Evolutionary conservation across 73 alveolate genomes (phyloP).

Genomic region (Breviolum minutum): DNA sequence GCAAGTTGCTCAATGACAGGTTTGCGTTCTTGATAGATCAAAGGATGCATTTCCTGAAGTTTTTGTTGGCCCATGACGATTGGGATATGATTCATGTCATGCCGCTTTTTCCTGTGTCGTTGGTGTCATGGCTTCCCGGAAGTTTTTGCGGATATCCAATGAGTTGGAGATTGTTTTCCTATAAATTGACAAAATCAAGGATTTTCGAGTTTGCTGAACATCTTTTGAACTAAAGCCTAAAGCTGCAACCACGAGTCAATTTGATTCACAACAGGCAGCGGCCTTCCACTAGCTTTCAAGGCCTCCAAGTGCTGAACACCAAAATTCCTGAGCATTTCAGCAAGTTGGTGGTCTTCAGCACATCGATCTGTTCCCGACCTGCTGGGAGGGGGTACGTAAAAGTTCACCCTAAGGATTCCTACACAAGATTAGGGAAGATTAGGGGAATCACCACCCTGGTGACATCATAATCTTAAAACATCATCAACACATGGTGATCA

Average conservation of each 20-base stretch:
- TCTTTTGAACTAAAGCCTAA: background rate
- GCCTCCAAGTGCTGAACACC: slow-evolving; percentile 96
- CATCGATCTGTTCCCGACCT: too few relatives aligned
- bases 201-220: background rate
- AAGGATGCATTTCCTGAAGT: slow-evolving; percentile 97
- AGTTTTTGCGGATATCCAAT: too few relatives aligned
- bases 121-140: too few relatives aligned
- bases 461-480: too few relatives aligned
- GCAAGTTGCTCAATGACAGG: slow-evolving; percentile 96
- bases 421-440: background rate
- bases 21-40: slow-evolving; percentile 94
- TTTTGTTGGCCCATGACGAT: background rate
- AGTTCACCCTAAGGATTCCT: too few relatives aligned
- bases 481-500: too few relatives aligned
- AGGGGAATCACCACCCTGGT: too few relatives aligned
- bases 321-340: slow-evolving; percentile 90
- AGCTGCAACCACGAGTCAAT: slow-evolving; percentile 73
- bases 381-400: too few relatives aligned
- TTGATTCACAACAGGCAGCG: slow-evolving; percentile 97
- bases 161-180: too few relatives aligned
- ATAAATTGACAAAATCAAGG: background rate
- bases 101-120: too few relatives aligned
- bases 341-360: too few relatives aligned
- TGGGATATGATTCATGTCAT: too few relatives aligned
- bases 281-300: slow-evolving; percentile 95